Percentiles rank a stretch among this genome's conserved stretches.
phyloP scores from a whole-genome alignment of 176 grass and related monocot genomes.

The Panicum miliaceum region DNA sequence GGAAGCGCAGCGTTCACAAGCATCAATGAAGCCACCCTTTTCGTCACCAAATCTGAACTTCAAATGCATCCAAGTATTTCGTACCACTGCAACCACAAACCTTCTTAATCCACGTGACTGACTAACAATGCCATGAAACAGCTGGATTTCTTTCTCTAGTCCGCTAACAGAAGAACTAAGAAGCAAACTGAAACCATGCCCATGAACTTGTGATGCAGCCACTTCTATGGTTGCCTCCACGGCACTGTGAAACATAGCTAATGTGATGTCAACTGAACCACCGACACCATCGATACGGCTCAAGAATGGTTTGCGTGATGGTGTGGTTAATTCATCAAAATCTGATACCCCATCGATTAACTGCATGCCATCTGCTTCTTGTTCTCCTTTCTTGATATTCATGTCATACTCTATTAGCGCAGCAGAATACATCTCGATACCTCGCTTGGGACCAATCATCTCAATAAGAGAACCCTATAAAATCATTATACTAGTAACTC shows the following conservation, averaged over 20 bases:
- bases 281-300: not conserved
- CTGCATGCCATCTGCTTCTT: not conserved
- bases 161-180: not conserved
- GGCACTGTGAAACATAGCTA: not conserved
- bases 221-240: slow-evolving; percentile 14
- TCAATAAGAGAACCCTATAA: slow-evolving; percentile 1
- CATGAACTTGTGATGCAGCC: not conserved
- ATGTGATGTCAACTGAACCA: slow-evolving; percentile 17
- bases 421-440: not conserved
- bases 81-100: not conserved
- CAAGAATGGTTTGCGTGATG: not conserved
- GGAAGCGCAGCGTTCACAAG: not conserved
- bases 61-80: not conserved
- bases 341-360: not conserved
- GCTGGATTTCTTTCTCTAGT: not conserved
- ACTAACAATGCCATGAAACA: not conserved
- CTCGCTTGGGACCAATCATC: slow-evolving; percentile 10
- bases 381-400: not conserved
- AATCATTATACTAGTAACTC: not conserved
- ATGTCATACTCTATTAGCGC: slow-evolving; percentile 8
- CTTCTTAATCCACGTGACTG: not conserved
- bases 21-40: not conserved
- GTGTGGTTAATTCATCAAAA: not conserved
- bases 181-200: not conserved
- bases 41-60: not conserved